Conservation (phyloP, 768 basidiomycete species). For the Gymnopilus junonius region DNA sequence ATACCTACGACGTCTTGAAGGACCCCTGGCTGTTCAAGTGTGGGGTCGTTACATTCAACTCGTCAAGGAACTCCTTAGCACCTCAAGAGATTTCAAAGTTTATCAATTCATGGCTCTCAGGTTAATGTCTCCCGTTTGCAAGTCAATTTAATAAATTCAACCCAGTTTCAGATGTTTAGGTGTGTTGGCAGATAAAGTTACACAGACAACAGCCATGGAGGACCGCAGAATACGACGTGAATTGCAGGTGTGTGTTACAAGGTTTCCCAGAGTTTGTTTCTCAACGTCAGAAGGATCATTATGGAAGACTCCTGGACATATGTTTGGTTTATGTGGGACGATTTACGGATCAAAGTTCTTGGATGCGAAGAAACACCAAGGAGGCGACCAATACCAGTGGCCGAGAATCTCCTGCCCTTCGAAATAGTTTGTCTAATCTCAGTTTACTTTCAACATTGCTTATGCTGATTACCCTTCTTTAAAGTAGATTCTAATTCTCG, state of each 20-base stretch:
- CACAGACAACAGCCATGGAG: slow-evolving; percentile 90
- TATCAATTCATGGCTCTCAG: slow-evolving; percentile 75
- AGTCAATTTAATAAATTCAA: neutral
- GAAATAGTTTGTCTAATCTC: slow-evolving; percentile 44
- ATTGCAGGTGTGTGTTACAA: slow-evolving; percentile 59
- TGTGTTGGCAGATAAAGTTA: slow-evolving; percentile 81
- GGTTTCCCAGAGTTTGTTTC: neutral
- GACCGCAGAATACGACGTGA: slow-evolving; percentile 89
- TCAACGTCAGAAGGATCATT: slow-evolving; percentile 63
- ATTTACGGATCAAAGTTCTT: slow-evolving; percentile 74
- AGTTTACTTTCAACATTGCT: neutral
- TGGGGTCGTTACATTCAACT: slow-evolving; percentile 83
- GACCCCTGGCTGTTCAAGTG: slow-evolving; percentile 90
- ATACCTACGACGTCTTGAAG: slow-evolving; percentile 82
- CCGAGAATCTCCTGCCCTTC: slow-evolving; percentile 69
- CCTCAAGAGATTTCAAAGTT: slow-evolving; percentile 67
- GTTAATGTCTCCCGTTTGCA: slow-evolving; percentile 41
- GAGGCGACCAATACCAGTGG: slow-evolving; percentile 68
- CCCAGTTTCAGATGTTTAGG: slow-evolving; percentile 62
- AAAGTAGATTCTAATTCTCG: slow-evolving; percentile 38
- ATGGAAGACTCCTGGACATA: slow-evolving; percentile 82
- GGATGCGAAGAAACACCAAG: slow-evolving; percentile 74
- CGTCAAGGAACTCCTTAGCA: slow-evolving; percentile 75
- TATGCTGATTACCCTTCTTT: neutral
- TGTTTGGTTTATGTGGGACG: slow-evolving; percentile 76